Percentiles rank a stretch among this genome's conserved stretches.
These are phyloP conservation scores for Crataegus laevigata DNA, from an alignment of 306 rosid genomes.

Conservation along the genomic window DNA sequence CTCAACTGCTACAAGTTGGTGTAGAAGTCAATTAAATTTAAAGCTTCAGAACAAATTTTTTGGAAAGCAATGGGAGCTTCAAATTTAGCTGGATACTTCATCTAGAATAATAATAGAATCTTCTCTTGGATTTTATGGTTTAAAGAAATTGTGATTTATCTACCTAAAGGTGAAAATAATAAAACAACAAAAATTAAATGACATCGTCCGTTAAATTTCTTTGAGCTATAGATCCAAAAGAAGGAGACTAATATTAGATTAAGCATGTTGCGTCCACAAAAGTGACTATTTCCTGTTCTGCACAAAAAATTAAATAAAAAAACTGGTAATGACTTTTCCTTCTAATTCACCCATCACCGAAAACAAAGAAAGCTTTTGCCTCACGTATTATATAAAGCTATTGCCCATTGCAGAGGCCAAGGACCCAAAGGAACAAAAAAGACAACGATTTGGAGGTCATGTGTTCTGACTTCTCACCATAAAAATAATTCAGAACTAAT, in stretches of 20 bases:
- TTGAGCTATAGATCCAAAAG: no score
- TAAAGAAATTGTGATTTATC: no score
- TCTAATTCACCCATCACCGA: neutral
- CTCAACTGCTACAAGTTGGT: neutral
- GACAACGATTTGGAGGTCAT: neutral
- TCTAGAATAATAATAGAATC: neutral
- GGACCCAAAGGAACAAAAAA: neutral
- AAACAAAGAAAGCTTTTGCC: neutral
- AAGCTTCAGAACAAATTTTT: neutral
- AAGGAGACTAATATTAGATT: neutral
- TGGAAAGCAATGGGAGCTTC: neutral
- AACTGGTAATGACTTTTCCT: neutral
- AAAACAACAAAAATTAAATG: no score
- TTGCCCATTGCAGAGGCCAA: neutral
- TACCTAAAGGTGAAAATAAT: no score
- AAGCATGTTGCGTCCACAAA: neutral
- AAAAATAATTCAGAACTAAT: neutral
- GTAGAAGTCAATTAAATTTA: neutral
- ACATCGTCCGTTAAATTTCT: no score
- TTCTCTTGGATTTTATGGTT: neutral
- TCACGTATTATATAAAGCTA: neutral
- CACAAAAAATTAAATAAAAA: neutral
- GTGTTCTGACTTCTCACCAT: neutral
- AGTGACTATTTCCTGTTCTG: neutral
- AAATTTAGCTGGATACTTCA: neutral